Conservation (phyloP, 2,329 filamentous ascomycete species). For the Acrocalymma vagum region DNA sequence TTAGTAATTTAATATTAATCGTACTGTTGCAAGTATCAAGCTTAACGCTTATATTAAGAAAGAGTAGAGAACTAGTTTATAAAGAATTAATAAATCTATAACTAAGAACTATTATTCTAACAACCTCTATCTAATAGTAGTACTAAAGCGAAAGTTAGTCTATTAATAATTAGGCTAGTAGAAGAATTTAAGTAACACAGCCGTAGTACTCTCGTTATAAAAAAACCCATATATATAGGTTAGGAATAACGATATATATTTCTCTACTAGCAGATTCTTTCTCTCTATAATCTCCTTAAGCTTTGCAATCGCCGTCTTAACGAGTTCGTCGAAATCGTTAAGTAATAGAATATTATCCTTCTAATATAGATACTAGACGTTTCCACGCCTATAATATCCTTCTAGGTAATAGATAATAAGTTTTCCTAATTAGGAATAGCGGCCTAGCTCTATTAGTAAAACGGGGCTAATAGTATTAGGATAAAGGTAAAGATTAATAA, state of each 20-base stretch:
- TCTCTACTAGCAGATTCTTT: constrained; percentile 10
- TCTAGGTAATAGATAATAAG: constrained; percentile 10
- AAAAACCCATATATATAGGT: constrained; percentile 6
- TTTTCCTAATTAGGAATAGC: constrained; percentile 10
- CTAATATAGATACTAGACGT: constrained; percentile 10
- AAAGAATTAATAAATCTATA: constrained; percentile 13
- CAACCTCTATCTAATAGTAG: constrained; percentile 5
- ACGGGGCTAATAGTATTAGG: constrained; percentile 11
- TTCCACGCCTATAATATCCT: constrained; percentile 10
- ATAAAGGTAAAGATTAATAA: constrained; percentile 14
- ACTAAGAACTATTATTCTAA: constrained; percentile 10
- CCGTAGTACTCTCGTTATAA: constrained; percentile 7
- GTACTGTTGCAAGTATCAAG: constrained; percentile 10
- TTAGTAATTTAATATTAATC: constrained; percentile 9
- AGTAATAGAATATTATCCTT: constrained; percentile 12
- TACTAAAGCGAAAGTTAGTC: no score
- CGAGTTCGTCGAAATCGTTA: constrained; percentile 11
- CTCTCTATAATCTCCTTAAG: constrained; percentile 12
- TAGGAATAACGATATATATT: constrained; percentile 5
- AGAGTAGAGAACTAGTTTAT: constrained; percentile 10
- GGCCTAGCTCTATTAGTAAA: constrained; percentile 13
- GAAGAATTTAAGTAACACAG: constrained; percentile 13
- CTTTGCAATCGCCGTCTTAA: constrained; percentile 10
- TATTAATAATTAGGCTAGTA: no score
- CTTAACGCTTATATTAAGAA: constrained; percentile 9